Conservation (phyloP, 83 land plant genomes). For the Picea abies region DNA sequence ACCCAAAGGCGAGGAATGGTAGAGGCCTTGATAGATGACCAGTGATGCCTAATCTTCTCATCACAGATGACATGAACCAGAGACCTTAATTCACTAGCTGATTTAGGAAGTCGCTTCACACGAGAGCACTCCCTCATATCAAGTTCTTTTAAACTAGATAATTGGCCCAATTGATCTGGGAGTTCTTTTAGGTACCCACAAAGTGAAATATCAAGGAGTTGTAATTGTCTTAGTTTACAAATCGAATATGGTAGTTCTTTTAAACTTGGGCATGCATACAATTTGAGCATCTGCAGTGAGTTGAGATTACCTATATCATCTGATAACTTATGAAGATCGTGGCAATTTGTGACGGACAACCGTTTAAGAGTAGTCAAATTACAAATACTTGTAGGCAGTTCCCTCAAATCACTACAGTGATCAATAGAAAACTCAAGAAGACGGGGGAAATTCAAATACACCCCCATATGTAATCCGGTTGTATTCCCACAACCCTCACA, state of each 20-base stretch:
- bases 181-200: constrained; percentile 38
- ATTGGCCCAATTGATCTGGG: constrained; percentile 38
- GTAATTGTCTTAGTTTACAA: constrained; percentile 26
- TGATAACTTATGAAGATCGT: constrained; percentile 37
- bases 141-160: constrained; percentile 44
- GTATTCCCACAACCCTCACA: constrained; percentile 38
- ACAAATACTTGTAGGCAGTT: constrained; percentile 48
- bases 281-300: constrained; percentile 34
- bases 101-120: constrained; percentile 40
- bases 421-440: constrained; percentile 55
- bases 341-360: constrained; percentile 57
- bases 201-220: constrained; percentile 60
- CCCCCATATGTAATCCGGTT: background rate
- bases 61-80: constrained; percentile 56
- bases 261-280: constrained; percentile 49
- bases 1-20: too few relatives aligned
- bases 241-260: constrained; percentile 43
- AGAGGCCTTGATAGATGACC: too few relatives aligned
- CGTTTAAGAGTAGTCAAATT: constrained; percentile 32
- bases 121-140: constrained; percentile 66
- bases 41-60: constrained; percentile 38
- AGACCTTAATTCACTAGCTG: constrained; percentile 19
- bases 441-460: constrained; percentile 30
- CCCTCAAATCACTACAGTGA: constrained; percentile 43
- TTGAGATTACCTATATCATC: constrained; percentile 33